Evolutionary conservation across 1,139 yeast genomes (phyloP).

Genomic region (Saccharomyces hybrid): DNA sequence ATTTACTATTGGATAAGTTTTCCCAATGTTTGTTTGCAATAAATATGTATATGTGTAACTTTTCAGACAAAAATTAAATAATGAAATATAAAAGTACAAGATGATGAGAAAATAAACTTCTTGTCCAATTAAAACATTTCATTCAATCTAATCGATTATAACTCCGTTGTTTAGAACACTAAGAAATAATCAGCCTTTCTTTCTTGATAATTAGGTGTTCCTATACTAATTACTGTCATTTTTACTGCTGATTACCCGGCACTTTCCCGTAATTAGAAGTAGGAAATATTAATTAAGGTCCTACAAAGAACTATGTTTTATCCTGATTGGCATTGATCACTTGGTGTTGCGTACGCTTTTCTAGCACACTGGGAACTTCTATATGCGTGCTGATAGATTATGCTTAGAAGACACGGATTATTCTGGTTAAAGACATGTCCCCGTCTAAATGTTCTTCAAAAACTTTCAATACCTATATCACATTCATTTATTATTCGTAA

Average conservation of each 20-base stretch:
- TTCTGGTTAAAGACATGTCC: not conserved
- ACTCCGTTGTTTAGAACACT: too few species aligned
- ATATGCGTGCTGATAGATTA: not conserved
- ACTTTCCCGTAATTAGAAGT: not conserved
- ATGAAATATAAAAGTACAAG: too few species aligned
- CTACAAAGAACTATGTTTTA: not conserved
- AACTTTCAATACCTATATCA: not conserved
- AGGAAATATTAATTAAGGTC: not conserved
- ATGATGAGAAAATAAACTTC: too few species aligned
- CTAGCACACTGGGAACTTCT: conserved; percentile 1
- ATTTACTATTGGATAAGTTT: too few species aligned
- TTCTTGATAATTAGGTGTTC: too few species aligned
- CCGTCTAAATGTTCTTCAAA: not conserved
- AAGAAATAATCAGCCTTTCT: too few species aligned
- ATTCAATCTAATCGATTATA: too few species aligned
- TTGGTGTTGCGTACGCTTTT: not conserved
- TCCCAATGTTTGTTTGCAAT: too few species aligned
- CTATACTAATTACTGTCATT: too few species aligned
- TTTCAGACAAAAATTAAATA: too few species aligned
- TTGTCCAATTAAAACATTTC: too few species aligned
- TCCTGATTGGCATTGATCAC: not conserved
- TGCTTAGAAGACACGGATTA: not conserved
- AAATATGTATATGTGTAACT: too few species aligned
- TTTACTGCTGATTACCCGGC: not conserved
- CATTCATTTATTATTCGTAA: not conserved